These are phyloP conservation scores for Calcarisporium arbuscula DNA, from an alignment of 2,329 filamentous ascomycete genomes.

Conservation along the genomic window DNA sequence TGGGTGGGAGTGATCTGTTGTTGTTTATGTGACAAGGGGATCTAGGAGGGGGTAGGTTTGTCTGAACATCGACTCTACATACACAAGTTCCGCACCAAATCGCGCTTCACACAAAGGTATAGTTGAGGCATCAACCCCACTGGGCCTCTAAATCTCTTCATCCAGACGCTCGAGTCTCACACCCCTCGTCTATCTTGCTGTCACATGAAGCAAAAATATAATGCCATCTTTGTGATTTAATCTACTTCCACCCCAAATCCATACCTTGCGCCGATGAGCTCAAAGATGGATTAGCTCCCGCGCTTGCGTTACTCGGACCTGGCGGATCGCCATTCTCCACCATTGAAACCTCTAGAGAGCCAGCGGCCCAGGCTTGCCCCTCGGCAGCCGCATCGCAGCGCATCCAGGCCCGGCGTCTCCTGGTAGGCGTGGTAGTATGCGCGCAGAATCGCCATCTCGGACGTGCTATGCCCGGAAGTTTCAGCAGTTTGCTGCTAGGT, in stretches of 20 bases:
- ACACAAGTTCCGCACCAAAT: background rate
- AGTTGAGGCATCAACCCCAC: background rate
- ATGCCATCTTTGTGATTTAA: slow-evolving; percentile 62
- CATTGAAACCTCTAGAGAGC: slow-evolving; percentile 68
- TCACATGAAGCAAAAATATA: slow-evolving; percentile 54
- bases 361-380: slow-evolving; percentile 51
- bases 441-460: slow-evolving; percentile 48
- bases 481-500: slow-evolving; percentile 6
- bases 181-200: background rate
- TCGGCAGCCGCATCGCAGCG: slow-evolving; percentile 48
- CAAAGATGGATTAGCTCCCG: slow-evolving; percentile 73
- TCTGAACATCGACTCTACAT: background rate
- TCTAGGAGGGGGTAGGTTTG: too few relatives aligned
- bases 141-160: background rate
- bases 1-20: too few relatives aligned
- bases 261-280: slow-evolving; percentile 68
- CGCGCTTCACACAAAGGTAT: background rate
- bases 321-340: slow-evolving; percentile 63
- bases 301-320: slow-evolving; percentile 75
- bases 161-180: background rate
- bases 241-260: slow-evolving; percentile 56
- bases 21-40: too few relatives aligned
- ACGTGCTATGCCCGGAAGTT: slow-evolving; percentile 25
- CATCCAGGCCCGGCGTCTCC: slow-evolving; percentile 60
- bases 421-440: slow-evolving; percentile 67